Base-by-base conservation (phyloP, 352 stramenopile species). In the Phytophthora sp. region DNA sequence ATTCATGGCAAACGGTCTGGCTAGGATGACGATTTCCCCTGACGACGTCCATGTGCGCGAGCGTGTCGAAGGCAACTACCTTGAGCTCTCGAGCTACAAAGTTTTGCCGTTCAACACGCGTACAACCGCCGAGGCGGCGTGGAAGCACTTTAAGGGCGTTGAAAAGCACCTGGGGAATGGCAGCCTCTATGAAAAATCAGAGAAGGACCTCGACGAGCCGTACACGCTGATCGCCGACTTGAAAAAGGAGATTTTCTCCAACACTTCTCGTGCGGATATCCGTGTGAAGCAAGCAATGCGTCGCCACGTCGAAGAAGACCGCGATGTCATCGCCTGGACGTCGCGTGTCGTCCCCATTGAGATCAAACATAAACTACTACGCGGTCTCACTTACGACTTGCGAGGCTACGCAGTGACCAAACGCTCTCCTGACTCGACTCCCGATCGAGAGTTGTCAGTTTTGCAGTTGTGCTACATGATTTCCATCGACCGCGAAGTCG, bases 141-240 rank as follows among this genome's bases (percentile, higher is more conserved):
- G 59, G 65, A 32, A 54, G 4, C 54, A 70, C 35, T 71, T 62
- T 11, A 69, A 66, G 53, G 44, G 63, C 7, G 24, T 54, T 1
- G 42, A 72, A 45, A 72, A 72, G 39, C 63, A 72, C 34, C 30
- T 60, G 21, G 48, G 48, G 3, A 54, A 58, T 26, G 63, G 56
- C 9, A 60, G 46, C 27, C 43, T 72, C 5, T 72, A 67, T 21
- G 42, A 60, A 18, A 67, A 67, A 30, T 28, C 49, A 8, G 58
- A 58, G 52, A 67, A 52, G 58, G 30, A 55, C 13, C 27, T 67
- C n/a, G 52, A 42, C n/a, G 42, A 62, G 21, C 52, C 42, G 13
- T 67, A 79, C 39, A 79, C 71, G n/a, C 74, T 86, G 32, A 43
- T 86, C 28, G 64, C 79, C 24, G 76, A 73, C 37, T 74, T 81